A percentile compares a stretch with the other conserved stretches of the same genome.
These are phyloP conservation scores for Beauveria sp. DNA, from an alignment of 2,329 filamentous ascomycete genomes.

Conservation along the genomic window DNA sequence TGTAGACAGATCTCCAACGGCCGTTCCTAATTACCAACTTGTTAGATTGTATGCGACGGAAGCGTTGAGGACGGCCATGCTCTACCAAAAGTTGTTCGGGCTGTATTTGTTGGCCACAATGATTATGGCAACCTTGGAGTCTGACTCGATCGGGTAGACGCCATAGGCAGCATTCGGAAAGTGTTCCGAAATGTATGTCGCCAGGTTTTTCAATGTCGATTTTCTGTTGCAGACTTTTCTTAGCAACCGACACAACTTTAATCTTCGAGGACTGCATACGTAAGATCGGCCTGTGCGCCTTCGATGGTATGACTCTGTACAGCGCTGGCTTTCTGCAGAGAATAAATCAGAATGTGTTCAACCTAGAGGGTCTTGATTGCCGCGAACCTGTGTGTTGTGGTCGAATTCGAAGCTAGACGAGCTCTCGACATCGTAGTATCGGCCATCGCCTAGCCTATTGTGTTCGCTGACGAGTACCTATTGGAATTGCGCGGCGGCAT, in stretches of 20 bases:
- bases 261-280: conserved; percentile 49
- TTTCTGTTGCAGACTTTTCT: conserved; percentile 46
- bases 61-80: neutral
- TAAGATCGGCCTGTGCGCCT: conserved; percentile 66
- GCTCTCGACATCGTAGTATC: conserved; percentile 87
- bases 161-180: conserved; percentile 76
- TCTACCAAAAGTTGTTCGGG: conserved; percentile 92
- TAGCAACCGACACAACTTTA: neutral
- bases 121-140: conserved; percentile 69
- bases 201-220: conserved; percentile 72
- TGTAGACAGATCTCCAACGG: conserved; percentile 87
- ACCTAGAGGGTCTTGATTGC: too few species aligned
- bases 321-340: conserved; percentile 64
- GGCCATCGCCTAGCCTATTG: conserved; percentile 70
- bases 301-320: conserved; percentile 75
- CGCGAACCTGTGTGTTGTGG: conserved; percentile 64
- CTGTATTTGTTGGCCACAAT: conserved; percentile 96
- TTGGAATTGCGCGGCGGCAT: conserved; percentile 11
- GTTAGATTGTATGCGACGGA: conserved; percentile 15
- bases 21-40: conserved; percentile 61
- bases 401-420: conserved; percentile 85
- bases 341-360: conserved; percentile 13
- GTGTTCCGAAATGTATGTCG: conserved; percentile 75
- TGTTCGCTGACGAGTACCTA: conserved; percentile 80
- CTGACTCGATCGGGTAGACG: conserved; percentile 71